Evolutionary conservation across 805 yeast genomes (phyloP).

Genomic region (Nakazawaea ernobii): DNA sequence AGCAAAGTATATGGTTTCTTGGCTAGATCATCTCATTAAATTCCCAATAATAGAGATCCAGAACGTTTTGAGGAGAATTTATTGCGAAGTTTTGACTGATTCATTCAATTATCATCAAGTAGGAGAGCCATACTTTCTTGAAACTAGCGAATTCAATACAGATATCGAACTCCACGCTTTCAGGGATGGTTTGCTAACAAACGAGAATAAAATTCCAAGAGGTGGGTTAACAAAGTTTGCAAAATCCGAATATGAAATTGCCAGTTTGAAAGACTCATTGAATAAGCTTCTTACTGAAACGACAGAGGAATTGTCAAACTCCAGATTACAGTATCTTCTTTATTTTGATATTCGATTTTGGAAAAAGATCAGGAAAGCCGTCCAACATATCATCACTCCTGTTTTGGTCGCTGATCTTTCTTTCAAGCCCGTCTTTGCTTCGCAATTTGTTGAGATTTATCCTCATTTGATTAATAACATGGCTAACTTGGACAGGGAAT

Average conservation of each 20-base stretch:
- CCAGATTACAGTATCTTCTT: constrained; percentile 55
- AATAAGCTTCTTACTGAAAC: background rate
- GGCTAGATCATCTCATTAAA: constrained; percentile 40
- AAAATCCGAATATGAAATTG: constrained; percentile 20
- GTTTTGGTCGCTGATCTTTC: constrained; percentile 45
- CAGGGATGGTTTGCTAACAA: constrained; percentile 25
- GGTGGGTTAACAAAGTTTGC: constrained; percentile 7
- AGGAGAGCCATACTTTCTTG: constrained; percentile 10
- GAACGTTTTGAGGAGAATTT: constrained; percentile 29
- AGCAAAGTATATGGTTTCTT: constrained; percentile 37
- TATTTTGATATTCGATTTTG: constrained; percentile 55
- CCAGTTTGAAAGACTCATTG: constrained; percentile 12
- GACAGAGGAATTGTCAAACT: constrained; percentile 19
- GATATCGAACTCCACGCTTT: constrained; percentile 12
- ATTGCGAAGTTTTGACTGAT: constrained; percentile 40
- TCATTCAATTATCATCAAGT: constrained; percentile 12
- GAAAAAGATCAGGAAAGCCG: constrained; percentile 40
- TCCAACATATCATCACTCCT: constrained; percentile 49
- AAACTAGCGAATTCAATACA: background rate
- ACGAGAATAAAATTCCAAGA: constrained; percentile 28
- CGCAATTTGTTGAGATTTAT: constrained; percentile 49
- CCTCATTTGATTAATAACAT: constrained; percentile 43
- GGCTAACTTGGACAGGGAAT: constrained; percentile 47
- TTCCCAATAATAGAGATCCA: constrained; percentile 34
- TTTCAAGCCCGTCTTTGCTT: constrained; percentile 42